Percentiles rank a stretch among this genome's conserved stretches.
These are phyloP conservation scores for Jacaranda mimosifolia DNA, from an alignment of 257 asterid genomes.

Conservation along the genomic window DNA sequence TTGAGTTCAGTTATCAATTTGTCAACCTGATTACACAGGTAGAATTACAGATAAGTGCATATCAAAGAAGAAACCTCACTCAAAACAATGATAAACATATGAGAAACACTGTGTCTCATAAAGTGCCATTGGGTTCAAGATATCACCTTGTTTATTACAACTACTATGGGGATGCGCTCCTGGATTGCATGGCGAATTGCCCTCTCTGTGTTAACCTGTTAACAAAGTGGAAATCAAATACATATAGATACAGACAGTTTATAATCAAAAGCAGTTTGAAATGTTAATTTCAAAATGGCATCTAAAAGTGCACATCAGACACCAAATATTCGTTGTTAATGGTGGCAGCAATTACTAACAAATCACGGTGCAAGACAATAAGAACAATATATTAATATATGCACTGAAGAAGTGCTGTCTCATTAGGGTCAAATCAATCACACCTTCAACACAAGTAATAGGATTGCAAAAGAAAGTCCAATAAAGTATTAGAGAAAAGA, in stretches of 20 bases:
- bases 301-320: background rate
- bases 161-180: slow-evolving; percentile 86
- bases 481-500: slow-evolving; percentile 6
- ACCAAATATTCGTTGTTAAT: background rate
- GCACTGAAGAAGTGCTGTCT: background rate
- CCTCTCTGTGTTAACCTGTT: slow-evolving; percentile 91
- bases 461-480: background rate
- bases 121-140: slow-evolving; percentile 10
- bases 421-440: background rate
- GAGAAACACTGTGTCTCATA: slow-evolving; percentile 22
- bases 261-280: slow-evolving; percentile 1
- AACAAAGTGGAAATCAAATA: slow-evolving; percentile 27
- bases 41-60: slow-evolving; percentile 29
- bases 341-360: background rate
- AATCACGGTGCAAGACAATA: background rate
- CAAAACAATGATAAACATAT: slow-evolving; percentile 4
- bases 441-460: background rate
- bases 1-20: slow-evolving; percentile 90
- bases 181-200: slow-evolving; percentile 93
- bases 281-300: background rate
- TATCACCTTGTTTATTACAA: slow-evolving; percentile 86
- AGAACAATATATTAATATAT: background rate
- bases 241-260: slow-evolving; percentile 1
- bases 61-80: slow-evolving; percentile 2
- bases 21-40: slow-evolving; percentile 66